These are phyloP conservation scores for Venturia aucupariae DNA, from an alignment of 2,329 filamentous ascomycete species.

Conservation along the genomic window DNA sequence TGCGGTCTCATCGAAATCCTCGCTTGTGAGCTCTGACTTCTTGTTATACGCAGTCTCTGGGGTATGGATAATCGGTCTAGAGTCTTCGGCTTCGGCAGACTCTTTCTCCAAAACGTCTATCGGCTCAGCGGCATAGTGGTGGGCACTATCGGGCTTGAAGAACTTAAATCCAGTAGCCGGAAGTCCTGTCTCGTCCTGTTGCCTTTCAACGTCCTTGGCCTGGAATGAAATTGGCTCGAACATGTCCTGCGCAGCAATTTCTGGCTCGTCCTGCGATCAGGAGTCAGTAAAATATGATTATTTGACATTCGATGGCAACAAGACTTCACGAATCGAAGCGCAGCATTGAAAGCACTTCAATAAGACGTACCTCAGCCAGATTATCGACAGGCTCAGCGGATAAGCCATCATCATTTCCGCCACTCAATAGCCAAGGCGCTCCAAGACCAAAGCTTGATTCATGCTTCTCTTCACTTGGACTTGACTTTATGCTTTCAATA, in stretches of 20 bases:
- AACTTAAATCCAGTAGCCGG: neutral
- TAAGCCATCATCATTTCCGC: neutral
- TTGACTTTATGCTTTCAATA: conserved; percentile 6
- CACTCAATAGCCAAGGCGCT: neutral
- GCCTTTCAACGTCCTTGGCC: neutral
- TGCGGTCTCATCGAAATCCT: neutral
- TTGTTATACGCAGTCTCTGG: neutral
- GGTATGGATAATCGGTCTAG: neutral
- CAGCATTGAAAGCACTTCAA: neutral
- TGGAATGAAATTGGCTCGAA: neutral
- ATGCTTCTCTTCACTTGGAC: conserved; percentile 1
- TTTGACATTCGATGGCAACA: neutral
- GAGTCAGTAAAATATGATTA: neutral
- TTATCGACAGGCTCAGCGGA: neutral
- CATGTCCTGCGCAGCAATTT: neutral
- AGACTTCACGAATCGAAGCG: neutral
- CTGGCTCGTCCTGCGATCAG: neutral
- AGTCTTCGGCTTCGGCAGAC: neutral
- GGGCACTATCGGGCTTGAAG: neutral
- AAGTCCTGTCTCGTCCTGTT: neutral
- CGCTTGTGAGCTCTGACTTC: neutral
- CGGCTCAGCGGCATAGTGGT: neutral
- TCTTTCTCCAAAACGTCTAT: neutral
- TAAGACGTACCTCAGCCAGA: neutral
- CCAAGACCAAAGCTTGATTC: neutral